Base-by-base conservation (phyloP, 2,329 filamentous ascomycete species). In the Sporothrix phasma region DNA sequence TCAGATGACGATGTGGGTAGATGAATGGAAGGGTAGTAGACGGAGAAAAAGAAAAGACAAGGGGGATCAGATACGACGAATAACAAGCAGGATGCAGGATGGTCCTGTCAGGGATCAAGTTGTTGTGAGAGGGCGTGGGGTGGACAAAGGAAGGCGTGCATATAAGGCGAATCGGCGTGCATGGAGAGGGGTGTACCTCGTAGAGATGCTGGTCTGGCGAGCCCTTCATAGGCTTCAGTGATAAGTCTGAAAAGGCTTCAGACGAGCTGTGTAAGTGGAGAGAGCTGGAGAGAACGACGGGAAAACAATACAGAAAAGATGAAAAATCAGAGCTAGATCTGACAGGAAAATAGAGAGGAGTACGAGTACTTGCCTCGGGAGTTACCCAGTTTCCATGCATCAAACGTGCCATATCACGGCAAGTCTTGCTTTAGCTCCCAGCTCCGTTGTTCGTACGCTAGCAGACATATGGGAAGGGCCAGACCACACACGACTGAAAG, bases 11-110 rank as follows among this genome's bases (percentile, higher is more conserved):
- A 39, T 61, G 43, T 49, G 43, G 45, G 11, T 24, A 62, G 54
- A 45, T 29, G n/a, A 19, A 45, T 31, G 34, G 46, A 54, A 65
- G 64, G 62, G 59, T 56, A 67, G 69, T 68, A 70, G 66, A 51
- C 66, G 17, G 29, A 41, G 15, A 26, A 22, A 39, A 5, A 45
- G 43, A 26, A 8, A 22, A 39, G 29, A 1, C 19, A 46, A 26
- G n/a, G 37, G 4, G 17, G 11, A n/a, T n/a, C 13, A 62, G 1
- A n/a, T 41, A 13, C 10, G n/a, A 46, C n/a, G 8, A 31, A 34
- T 37, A 29, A 29, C 34, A 24, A 3, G 47, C 10, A 26, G 31
- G 26, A 37, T n/a, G 8, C 43, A 34, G 22, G n/a, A 17, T n/a
- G n/a, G n/a, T n/a, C n/a, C n/a, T n/a, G n/a, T n/a, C 53, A 58